phyloP scores from a whole-genome alignment of 768 basidiomycete genomes.

The Cyathus striatus region DNA sequence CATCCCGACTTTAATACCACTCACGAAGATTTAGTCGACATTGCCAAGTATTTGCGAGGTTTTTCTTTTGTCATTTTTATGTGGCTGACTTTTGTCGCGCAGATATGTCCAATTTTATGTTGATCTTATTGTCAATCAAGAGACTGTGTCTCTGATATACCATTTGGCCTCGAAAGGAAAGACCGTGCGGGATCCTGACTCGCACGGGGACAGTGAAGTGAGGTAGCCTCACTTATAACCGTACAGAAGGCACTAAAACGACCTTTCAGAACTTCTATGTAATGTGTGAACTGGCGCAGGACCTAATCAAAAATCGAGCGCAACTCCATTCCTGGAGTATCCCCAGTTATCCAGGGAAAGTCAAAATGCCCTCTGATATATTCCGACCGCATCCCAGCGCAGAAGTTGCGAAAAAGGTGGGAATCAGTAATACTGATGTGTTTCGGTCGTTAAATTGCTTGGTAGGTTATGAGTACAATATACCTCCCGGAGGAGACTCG shows the following conservation, averaged over 20 bases:
- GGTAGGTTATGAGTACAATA: slow-evolving; percentile 59
- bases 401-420: slow-evolving; percentile 59
- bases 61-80: slow-evolving; percentile 1
- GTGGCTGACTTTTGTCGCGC: slow-evolving; percentile 3
- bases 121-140: slow-evolving; percentile 66
- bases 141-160: slow-evolving; percentile 82
- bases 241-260: neutral
- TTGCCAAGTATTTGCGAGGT: slow-evolving; percentile 61
- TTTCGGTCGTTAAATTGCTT: neutral
- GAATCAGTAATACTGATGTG: neutral
- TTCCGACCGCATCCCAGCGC: slow-evolving; percentile 63
- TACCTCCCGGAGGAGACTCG: slow-evolving; percentile 63
- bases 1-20: slow-evolving; percentile 85
- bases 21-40: slow-evolving; percentile 66
- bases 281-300: slow-evolving; percentile 84
- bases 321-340: slow-evolving; percentile 69
- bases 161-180: slow-evolving; percentile 80
- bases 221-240: slow-evolving; percentile 3
- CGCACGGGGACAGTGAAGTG: slow-evolving; percentile 68
- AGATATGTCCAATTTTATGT: slow-evolving; percentile 92
- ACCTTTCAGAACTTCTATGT: slow-evolving; percentile 74
- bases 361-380: slow-evolving; percentile 79
- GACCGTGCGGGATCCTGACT: slow-evolving; percentile 77
- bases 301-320: slow-evolving; percentile 72
- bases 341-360: slow-evolving; percentile 73